phyloP scores from a whole-genome alignment of 2,329 filamentous ascomycete species.

The Penicillium crustosum region DNA sequence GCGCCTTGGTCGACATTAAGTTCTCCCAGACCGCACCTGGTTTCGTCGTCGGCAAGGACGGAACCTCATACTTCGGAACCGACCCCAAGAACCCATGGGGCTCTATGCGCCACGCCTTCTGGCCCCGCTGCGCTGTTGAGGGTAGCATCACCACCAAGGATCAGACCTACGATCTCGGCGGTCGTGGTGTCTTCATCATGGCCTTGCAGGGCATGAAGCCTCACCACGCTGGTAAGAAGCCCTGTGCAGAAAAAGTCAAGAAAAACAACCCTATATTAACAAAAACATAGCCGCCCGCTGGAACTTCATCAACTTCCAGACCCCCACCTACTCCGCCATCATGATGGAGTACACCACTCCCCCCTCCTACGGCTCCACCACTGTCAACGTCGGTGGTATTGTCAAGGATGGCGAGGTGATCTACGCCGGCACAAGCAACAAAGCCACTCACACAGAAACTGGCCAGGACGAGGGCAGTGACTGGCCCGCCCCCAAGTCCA shows the following conservation, averaged over 20 bases:
- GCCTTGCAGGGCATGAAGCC: constrained; percentile 98
- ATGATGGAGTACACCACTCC: constrained; percentile 97
- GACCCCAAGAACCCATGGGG: constrained; percentile 88
- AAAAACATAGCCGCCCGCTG: constrained; percentile 66
- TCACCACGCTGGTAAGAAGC: constrained; percentile 73
- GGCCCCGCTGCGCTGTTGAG: constrained; percentile 80
- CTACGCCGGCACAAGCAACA: constrained; percentile 65
- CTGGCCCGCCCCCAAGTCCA: constrained; percentile 81
- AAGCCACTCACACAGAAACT: constrained; percentile 66
- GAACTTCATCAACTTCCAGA: constrained; percentile 93
- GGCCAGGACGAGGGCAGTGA: constrained; percentile 74
- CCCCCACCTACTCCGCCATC: constrained; percentile 78
- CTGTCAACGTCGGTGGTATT: constrained; percentile 79
- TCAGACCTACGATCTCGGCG: constrained; percentile 77
- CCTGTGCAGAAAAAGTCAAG: neutral
- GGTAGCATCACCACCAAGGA: constrained; percentile 82
- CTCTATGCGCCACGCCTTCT: constrained; percentile 87
- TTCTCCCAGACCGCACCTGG: constrained; percentile 74
- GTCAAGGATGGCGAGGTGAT: constrained; percentile 79
- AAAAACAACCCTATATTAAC: neutral
- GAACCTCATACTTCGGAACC: constrained; percentile 81
- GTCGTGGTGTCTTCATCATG: constrained; percentile 75
- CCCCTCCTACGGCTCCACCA: constrained; percentile 82
- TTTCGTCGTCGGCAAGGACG: constrained; percentile 81
- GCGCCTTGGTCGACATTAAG: constrained; percentile 81